Evolutionary conservation across 225 moss, liverwort and hornwort genomes (phyloP).

Genomic region (Pseudisothecium myosuroides): DNA sequence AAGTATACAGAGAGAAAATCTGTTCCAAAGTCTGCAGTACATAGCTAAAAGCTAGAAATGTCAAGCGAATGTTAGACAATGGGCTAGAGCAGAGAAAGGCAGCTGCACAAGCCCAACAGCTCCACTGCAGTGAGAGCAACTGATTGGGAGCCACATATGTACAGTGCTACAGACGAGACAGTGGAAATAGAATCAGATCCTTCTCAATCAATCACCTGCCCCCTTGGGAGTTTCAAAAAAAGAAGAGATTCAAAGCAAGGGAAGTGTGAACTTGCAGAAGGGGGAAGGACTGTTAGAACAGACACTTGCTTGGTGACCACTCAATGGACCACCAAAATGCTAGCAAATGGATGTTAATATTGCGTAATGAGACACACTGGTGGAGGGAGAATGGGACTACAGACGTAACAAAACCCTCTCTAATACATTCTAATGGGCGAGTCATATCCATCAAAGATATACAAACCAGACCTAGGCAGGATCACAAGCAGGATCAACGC

Average conservation of each 20-base stretch:
- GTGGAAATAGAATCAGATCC: background rate
- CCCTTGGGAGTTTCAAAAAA: conserved; percentile 1
- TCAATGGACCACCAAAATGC: conserved; percentile 25
- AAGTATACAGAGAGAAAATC: background rate
- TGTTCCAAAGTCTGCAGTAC: background rate
- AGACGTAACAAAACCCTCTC: background rate
- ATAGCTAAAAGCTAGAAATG: background rate
- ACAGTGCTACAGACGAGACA: conserved; percentile 7
- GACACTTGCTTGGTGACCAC: conserved; percentile 15
- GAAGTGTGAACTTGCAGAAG: conserved; percentile 1
- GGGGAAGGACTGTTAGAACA: conserved; percentile 6
- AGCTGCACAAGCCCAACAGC: background rate
- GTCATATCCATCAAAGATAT: conserved; percentile 14
- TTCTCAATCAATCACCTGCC: conserved; percentile 22
- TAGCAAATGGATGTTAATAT: conserved; percentile 36
- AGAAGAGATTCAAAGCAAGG: background rate
- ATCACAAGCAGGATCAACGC: background rate
- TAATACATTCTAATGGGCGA: conserved; percentile 18
- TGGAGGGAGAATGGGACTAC: conserved; percentile 21
- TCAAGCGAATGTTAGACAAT: background rate
- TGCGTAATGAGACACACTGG: conserved; percentile 26
- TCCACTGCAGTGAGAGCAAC: background rate
- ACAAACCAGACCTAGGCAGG: conserved; percentile 37
- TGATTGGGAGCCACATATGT: conserved; percentile 9
- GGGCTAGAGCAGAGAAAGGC: background rate